Percentiles rank a stretch among this genome's conserved stretches.
Evolutionary conservation across 1,284 basidiomycete genomes (phyloP).

Genomic region (Hemileia vastatrix): DNA sequence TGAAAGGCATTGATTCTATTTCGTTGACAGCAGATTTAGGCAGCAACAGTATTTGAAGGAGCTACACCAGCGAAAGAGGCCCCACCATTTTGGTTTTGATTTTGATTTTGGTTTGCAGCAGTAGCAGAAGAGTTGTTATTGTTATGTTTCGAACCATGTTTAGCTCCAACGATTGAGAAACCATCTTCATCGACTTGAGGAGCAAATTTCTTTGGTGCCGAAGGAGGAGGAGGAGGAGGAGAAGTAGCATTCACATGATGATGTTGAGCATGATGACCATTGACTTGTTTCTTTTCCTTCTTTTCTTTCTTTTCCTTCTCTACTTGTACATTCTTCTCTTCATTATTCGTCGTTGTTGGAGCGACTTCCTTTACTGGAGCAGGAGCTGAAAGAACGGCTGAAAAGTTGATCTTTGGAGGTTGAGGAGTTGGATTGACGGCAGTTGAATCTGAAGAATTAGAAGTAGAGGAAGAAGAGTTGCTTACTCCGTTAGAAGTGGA

Average conservation of each 20-base stretch:
- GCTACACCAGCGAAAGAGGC: neutral
- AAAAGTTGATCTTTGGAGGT: constrained; percentile 39
- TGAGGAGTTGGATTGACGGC: neutral
- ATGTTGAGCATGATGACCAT: neutral
- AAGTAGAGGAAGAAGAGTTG: constrained; percentile 10
- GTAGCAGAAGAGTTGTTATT: neutral
- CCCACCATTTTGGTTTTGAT: neutral
- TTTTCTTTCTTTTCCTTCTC: neutral
- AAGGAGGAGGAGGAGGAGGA: neutral
- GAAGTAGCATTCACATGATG: neutral
- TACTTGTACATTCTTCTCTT: neutral
- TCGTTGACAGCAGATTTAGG: too few relatives aligned
- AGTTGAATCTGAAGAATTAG: constrained; percentile 22
- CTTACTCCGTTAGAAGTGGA: too few relatives aligned
- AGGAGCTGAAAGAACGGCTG: constrained; percentile 41
- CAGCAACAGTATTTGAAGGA: neutral
- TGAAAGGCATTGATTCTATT: too few relatives aligned
- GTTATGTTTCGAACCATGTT: neutral
- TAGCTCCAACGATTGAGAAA: neutral
- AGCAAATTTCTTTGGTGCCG: neutral
- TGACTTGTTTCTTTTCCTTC: neutral
- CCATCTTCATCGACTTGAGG: neutral
- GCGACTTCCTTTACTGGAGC: constrained; percentile 30
- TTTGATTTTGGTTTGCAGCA: too few relatives aligned
- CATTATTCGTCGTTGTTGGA: neutral